Conservation (phyloP, 805 yeast genomes). For the Nakazawaea ambrosiae region DNA sequence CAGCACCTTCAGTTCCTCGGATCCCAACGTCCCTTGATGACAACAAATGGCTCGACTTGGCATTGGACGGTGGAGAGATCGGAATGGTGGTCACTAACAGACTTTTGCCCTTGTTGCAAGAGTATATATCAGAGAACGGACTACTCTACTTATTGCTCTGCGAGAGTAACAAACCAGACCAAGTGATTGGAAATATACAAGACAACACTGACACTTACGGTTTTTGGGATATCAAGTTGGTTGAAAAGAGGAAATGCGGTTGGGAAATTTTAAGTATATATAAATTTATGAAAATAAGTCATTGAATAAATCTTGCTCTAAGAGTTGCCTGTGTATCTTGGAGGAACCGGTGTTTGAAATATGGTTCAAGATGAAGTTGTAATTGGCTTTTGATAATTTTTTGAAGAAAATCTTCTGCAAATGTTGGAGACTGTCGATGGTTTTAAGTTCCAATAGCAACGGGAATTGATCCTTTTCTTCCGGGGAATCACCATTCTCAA, state of each 20-base stretch:
- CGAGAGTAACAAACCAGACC: conserved; percentile 78
- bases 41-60: conserved; percentile 78
- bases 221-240: conserved; percentile 44
- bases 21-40: conserved; percentile 40
- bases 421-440: conserved; percentile 33
- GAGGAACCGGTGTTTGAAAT: conserved; percentile 41
- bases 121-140: conserved; percentile 51
- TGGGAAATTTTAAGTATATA: conserved; percentile 88
- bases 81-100: conserved; percentile 84
- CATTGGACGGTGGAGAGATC: conserved; percentile 80
- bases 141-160: conserved; percentile 86
- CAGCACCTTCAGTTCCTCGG: conserved; percentile 68
- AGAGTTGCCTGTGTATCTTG: conserved; percentile 32
- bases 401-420: conserved; percentile 56
- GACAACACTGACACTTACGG: conserved; percentile 17
- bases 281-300: conserved; percentile 51
- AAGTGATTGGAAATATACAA: conserved; percentile 43
- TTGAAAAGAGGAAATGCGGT: conserved; percentile 77
- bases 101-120: conserved; percentile 49
- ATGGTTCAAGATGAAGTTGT: conserved; percentile 59
- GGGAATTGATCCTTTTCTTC: conserved; percentile 27
- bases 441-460: conserved; percentile 34
- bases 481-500: not conserved
- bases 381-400: conserved; percentile 49
- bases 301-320: conserved; percentile 47